These are phyloP conservation scores for Leptodermis oblonga DNA, from an alignment of 257 asterid genomes.

Conservation along the genomic window DNA sequence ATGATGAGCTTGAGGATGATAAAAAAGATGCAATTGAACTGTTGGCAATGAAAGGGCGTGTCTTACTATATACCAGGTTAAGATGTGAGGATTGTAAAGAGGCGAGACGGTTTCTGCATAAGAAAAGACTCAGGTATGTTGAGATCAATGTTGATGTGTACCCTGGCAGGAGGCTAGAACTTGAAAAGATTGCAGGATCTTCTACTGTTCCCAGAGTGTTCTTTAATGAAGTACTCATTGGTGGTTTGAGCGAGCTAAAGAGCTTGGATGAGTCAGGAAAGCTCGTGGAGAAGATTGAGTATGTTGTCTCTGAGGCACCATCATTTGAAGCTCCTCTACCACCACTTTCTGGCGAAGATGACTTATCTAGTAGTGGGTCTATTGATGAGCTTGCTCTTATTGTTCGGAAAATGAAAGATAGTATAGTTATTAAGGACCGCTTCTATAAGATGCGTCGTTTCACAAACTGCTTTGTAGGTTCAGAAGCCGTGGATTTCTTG, in stretches of 20 bases:
- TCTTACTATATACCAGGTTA: slow-evolving; percentile 65
- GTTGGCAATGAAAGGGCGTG: slow-evolving; percentile 66
- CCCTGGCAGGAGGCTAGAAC: slow-evolving; percentile 65
- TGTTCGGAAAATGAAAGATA: slow-evolving; percentile 68
- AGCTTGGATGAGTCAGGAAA: slow-evolving; percentile 66
- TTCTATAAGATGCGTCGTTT: slow-evolving; percentile 73
- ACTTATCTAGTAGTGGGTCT: slow-evolving; percentile 62
- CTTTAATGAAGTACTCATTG: slow-evolving; percentile 74
- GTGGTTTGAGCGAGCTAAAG: slow-evolving; percentile 64
- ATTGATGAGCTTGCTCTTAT: slow-evolving; percentile 82
- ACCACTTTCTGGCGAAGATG: slow-evolving; percentile 98
- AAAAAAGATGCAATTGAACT: slow-evolving; percentile 35
- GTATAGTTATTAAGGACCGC: slow-evolving; percentile 57
- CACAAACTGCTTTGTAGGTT: slow-evolving; percentile 65
- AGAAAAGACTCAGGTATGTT: slow-evolving; percentile 63
- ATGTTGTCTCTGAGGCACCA: slow-evolving; percentile 62
- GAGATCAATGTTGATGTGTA: slow-evolving; percentile 78
- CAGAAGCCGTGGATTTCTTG: slow-evolving; percentile 82
- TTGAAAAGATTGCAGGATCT: slow-evolving; percentile 72
- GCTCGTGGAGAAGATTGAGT: slow-evolving; percentile 75
- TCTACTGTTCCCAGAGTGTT: slow-evolving; percentile 67
- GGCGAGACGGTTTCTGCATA: slow-evolving; percentile 52
- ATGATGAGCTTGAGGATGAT: slow-evolving; percentile 25
- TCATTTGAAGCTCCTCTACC: slow-evolving; percentile 81
- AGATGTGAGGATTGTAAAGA: slow-evolving; percentile 66